Evolutionary conservation across 495 filamentous ascomycete genomes (phyloP).

Genomic region (Thozetella sp.): DNA sequence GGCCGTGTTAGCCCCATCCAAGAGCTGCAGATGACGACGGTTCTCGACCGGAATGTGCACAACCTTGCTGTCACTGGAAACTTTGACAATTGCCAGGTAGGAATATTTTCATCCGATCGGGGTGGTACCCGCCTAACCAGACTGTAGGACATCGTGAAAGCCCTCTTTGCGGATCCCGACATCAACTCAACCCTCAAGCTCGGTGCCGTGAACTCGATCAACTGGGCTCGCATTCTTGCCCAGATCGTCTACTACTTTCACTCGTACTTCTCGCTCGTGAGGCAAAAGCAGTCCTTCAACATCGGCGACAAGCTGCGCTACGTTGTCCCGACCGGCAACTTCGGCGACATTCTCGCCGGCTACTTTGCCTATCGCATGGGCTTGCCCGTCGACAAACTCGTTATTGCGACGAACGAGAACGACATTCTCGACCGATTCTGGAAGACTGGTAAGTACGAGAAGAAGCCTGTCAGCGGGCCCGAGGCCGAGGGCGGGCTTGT

Average conservation of each 20-base stretch:
- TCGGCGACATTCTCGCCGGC: constrained; percentile 93
- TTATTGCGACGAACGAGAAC: constrained; percentile 91
- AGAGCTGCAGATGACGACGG: constrained; percentile 94
- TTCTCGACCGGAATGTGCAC: constrained; percentile 85
- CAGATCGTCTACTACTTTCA: constrained; percentile 94
- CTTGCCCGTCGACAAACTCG: constrained; percentile 78
- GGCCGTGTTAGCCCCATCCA: constrained; percentile 85
- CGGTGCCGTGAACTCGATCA: constrained; percentile 88
- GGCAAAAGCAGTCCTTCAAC: constrained; percentile 47
- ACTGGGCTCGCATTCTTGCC: constrained; percentile 87
- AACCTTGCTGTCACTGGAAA: constrained; percentile 83
- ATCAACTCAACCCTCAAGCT: constrained; percentile 76
- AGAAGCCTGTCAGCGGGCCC: constrained; percentile 59
- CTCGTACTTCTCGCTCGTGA: constrained; percentile 79
- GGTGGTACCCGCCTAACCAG: background rate
- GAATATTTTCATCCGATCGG: background rate
- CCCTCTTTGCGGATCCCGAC: constrained; percentile 79
- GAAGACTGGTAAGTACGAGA: constrained; percentile 80
- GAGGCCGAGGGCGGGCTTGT: constrained; percentile 57
- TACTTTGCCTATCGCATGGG: constrained; percentile 93
- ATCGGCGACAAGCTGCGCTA: constrained; percentile 68
- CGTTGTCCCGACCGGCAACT: constrained; percentile 91
- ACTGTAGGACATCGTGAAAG: constrained; percentile 83
- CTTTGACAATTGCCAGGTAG: constrained; percentile 92
- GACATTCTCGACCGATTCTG: constrained; percentile 88